Percentiles rank a stretch among this genome's conserved stretches.
phyloP scores from a whole-genome alignment of 495 filamentous ascomycete genomes.

The Sporormia fimetaria region DNA sequence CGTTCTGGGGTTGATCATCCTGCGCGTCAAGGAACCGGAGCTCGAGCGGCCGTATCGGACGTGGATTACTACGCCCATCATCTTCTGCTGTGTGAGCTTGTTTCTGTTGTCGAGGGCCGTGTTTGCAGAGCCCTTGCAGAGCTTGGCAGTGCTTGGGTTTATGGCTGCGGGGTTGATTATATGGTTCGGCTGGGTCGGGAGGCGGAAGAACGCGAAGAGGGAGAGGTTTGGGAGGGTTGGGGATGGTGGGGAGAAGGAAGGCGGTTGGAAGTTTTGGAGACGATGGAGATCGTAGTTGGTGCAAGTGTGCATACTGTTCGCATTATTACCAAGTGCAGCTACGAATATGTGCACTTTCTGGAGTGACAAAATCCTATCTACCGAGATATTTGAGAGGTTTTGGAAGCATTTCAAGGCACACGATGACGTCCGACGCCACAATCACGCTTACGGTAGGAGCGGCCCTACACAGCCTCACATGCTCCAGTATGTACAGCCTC shows the following conservation, averaged over 20 bases:
- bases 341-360: no score
- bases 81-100: conserved; percentile 94
- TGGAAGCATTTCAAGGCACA: no score
- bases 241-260: conserved; percentile 26
- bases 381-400: no score
- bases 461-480: no score
- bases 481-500: no score
- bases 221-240: conserved; percentile 28
- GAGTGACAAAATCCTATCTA: no score
- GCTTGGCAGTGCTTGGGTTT: conserved; percentile 72
- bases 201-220: conserved; percentile 36
- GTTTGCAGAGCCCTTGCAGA: conserved; percentile 82
- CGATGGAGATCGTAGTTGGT: no score
- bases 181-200: conserved; percentile 75
- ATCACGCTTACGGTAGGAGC: no score
- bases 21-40: conserved; percentile 77
- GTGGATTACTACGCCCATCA: conserved; percentile 93
- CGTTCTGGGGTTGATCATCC: conserved; percentile 81
- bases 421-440: no score
- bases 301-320: no score
- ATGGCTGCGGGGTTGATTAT: conserved; percentile 73
- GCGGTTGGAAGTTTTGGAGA: conserved; percentile 52
- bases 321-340: no score
- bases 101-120: conserved; percentile 81
- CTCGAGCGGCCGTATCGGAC: conserved; percentile 84